Evolutionary conservation across 768 basidiomycete genomes (phyloP).

Genomic region (Phaffia tasmanica): DNA sequence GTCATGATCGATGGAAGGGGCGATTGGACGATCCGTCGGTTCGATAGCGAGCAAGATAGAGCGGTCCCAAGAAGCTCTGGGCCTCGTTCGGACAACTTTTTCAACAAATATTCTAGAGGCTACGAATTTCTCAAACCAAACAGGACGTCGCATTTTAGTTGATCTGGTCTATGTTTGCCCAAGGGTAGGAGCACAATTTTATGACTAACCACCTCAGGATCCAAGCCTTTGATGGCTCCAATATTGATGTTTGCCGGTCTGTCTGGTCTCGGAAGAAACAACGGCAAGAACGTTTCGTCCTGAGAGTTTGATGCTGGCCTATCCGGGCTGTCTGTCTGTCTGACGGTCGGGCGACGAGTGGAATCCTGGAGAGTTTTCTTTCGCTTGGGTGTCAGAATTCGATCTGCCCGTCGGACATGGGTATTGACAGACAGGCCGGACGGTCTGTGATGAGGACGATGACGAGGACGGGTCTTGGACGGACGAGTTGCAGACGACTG

Average conservation of each 20-base stretch:
- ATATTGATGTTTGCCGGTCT: slow-evolving; percentile 17
- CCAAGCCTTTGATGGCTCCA: slow-evolving; percentile 6
- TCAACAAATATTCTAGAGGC: slow-evolving; percentile 19
- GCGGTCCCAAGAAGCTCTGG: slow-evolving; percentile 14
- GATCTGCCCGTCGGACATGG: no score
- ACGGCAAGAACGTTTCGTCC: slow-evolving; percentile 7
- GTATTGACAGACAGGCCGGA: no score
- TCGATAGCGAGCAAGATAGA: slow-evolving; percentile 5
- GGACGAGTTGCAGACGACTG: background rate
- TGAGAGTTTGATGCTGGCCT: slow-evolving; percentile 8
- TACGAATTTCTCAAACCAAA: background rate
- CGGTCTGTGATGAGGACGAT: no score
- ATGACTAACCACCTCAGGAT: slow-evolving; percentile 16
- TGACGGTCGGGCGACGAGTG: background rate
- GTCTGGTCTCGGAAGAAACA: slow-evolving; percentile 19
- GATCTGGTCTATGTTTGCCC: no score
- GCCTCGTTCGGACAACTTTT: slow-evolving; percentile 9
- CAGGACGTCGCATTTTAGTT: background rate
- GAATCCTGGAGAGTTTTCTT: background rate
- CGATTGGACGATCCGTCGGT: background rate
- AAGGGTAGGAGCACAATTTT: background rate
- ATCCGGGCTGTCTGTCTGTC: background rate
- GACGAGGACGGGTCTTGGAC: background rate
- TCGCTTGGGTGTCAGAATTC: background rate
- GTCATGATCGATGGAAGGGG: background rate